phyloP scores from a whole-genome alignment of 805 yeast genomes.

The Saccharomycopsis sp. region DNA sequence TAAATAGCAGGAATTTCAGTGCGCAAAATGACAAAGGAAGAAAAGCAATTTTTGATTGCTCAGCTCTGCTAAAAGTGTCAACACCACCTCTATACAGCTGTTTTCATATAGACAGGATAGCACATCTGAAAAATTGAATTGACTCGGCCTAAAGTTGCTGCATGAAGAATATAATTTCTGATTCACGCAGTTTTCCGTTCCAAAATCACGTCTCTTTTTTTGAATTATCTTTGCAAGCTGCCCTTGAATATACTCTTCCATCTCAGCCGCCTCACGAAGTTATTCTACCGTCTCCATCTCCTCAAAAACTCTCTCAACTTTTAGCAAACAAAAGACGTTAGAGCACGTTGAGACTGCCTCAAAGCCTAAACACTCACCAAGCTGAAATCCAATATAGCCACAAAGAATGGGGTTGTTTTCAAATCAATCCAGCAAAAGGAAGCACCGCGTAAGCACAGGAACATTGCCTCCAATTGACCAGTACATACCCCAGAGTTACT shows the following conservation, averaged over 20 bases:
- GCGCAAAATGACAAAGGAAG: neutral
- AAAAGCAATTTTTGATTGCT: neutral
- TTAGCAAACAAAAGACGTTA: too few species aligned
- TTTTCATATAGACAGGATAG: neutral
- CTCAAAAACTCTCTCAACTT: too few species aligned
- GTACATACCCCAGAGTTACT: constrained; percentile 8
- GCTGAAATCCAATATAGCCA: too few species aligned
- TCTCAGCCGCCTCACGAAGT: too few species aligned
- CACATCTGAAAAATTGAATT: too few species aligned
- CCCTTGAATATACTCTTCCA: too few species aligned
- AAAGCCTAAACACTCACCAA: too few species aligned
- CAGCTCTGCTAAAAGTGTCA: neutral
- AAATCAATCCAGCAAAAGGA: neutral
- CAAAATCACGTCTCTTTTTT: too few species aligned
- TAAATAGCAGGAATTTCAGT: neutral
- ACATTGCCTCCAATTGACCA: constrained; percentile 20
- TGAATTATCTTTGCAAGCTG: neutral
- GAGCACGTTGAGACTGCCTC: too few species aligned
- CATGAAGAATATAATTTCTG: neutral
- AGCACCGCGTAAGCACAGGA: neutral
- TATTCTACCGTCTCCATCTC: too few species aligned
- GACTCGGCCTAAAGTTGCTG: neutral
- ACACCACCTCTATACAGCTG: neutral
- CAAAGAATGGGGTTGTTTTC: neutral
- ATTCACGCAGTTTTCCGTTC: neutral